Conservation (phyloP, 306 rosid species). For the Elaeagnus macrophylla region DNA sequence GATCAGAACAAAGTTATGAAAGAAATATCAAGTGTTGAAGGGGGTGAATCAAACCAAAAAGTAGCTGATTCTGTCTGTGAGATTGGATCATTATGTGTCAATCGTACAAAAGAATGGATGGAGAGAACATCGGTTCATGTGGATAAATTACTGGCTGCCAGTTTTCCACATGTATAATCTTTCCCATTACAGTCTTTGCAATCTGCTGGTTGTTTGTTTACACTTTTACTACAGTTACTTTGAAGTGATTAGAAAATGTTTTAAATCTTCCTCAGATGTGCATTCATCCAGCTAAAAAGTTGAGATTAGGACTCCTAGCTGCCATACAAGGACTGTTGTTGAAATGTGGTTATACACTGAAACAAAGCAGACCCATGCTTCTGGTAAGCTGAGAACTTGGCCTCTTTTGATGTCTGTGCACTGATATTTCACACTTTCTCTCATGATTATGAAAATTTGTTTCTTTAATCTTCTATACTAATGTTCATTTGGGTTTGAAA, state of each 20-base stretch:
- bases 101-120: slow-evolving; percentile 76
- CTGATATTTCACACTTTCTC: slow-evolving; percentile 2
- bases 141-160: slow-evolving; percentile 55
- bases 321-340: slow-evolving; percentile 62
- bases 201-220: slow-evolving; percentile 1
- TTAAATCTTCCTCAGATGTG: slow-evolving; percentile 58
- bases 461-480: too few species aligned
- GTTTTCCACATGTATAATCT: slow-evolving; percentile 72
- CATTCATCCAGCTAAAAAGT: slow-evolving; percentile 67
- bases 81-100: slow-evolving; percentile 51
- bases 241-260: slow-evolving; percentile 12
- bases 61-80: slow-evolving; percentile 30
- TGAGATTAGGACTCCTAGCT: slow-evolving; percentile 78
- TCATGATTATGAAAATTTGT: too few species aligned
- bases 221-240: slow-evolving; percentile 1
- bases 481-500: too few species aligned
- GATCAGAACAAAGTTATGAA: slow-evolving; percentile 23
- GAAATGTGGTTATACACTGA: slow-evolving; percentile 50
- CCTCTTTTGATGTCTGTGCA: slow-evolving; percentile 16
- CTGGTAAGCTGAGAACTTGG: slow-evolving; percentile 57
- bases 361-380: slow-evolving; percentile 72
- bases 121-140: slow-evolving; percentile 54
- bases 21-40: slow-evolving; percentile 33
- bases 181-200: not conserved
- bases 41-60: slow-evolving; percentile 31